A percentile compares a stretch with the other conserved stretches of the same genome.
Evolutionary conservation across 768 basidiomycete species (phyloP).

Genomic region (Chalciporus chontae): DNA sequence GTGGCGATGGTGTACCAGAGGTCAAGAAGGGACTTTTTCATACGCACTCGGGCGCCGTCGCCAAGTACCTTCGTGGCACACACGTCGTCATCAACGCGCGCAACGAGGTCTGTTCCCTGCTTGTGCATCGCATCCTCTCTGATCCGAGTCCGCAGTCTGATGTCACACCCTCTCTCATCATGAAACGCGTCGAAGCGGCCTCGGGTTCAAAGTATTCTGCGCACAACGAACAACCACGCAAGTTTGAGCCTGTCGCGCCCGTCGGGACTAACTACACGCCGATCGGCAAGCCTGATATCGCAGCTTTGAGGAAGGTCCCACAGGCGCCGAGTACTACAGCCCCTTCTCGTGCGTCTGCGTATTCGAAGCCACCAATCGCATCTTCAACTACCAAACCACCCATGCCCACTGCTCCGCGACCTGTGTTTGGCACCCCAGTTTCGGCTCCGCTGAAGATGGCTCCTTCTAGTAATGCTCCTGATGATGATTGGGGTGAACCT

Average conservation of each 20-base stretch:
- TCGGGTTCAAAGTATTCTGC: slow-evolving; percentile 89
- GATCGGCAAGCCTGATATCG: slow-evolving; percentile 70
- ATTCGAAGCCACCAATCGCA: slow-evolving; percentile 13
- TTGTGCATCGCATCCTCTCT: not conserved
- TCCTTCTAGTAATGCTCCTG: slow-evolving; percentile 40
- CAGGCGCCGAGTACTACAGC: slow-evolving; percentile 28
- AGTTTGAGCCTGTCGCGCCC: slow-evolving; percentile 75
- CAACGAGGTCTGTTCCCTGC: slow-evolving; percentile 60
- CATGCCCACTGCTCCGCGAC: slow-evolving; percentile 41
- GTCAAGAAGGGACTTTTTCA: slow-evolving; percentile 90
- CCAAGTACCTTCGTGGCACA: slow-evolving; percentile 74
- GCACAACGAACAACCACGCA: slow-evolving; percentile 73
- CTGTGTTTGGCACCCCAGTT: slow-evolving; percentile 46
- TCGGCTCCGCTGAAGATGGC: slow-evolving; percentile 38
- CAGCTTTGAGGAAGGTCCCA: slow-evolving; percentile 48
- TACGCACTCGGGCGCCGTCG: slow-evolving; percentile 78
- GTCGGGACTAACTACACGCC: slow-evolving; percentile 77
- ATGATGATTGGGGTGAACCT: slow-evolving; percentile 59
- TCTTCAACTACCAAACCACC: slow-evolving; percentile 27
- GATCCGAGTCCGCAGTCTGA: slow-evolving; percentile 53
- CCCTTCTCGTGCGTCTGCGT: slow-evolving; percentile 27
- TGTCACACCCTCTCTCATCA: slow-evolving; percentile 74
- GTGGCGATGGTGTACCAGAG: slow-evolving; percentile 94
- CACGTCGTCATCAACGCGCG: slow-evolving; percentile 87
- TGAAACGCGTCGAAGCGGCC: slow-evolving; percentile 82